These are phyloP conservation scores for Myxozyma sirexii DNA, from an alignment of 805 yeast genomes.

Conservation along the genomic window DNA sequence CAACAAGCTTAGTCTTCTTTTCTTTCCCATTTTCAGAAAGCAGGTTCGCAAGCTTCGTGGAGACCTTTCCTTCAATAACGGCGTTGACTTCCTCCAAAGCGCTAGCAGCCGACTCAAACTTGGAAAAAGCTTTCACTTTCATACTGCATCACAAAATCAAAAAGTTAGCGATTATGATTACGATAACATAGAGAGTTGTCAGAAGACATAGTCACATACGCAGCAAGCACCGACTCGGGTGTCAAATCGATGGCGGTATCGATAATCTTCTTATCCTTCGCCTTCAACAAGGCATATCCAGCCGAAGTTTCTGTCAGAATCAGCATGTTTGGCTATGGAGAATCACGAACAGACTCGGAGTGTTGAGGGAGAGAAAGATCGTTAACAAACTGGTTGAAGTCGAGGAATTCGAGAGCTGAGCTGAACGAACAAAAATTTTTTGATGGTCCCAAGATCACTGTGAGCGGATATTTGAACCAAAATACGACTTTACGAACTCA, in stretches of 20 bases:
- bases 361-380: background rate
- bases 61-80: constrained; percentile 89
- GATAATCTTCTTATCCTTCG: constrained; percentile 95
- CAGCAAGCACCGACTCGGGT: constrained; percentile 31
- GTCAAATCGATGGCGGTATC: constrained; percentile 59
- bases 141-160: constrained; percentile 46
- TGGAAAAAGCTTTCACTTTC: constrained; percentile 93
- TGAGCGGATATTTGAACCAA: background rate
- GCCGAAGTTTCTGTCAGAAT: constrained; percentile 97
- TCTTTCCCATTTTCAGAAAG: constrained; percentile 72
- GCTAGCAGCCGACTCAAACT: constrained; percentile 90
- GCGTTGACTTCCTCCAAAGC: constrained; percentile 95
- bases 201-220: constrained; percentile 22
- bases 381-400: background rate
- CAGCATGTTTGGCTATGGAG: constrained; percentile 32
- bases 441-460: constrained; percentile 7
- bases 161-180: constrained; percentile 61
- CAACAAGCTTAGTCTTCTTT: constrained; percentile 70
- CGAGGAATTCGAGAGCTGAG: background rate
- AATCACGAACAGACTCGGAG: background rate
- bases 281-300: constrained; percentile 96
- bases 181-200: background rate
- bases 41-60: constrained; percentile 75
- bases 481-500: background rate
- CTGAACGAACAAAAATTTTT: constrained; percentile 9